Base-by-base conservation (phyloP, 148 eudicot genomes). In the Pouteria glomerata region DNA sequence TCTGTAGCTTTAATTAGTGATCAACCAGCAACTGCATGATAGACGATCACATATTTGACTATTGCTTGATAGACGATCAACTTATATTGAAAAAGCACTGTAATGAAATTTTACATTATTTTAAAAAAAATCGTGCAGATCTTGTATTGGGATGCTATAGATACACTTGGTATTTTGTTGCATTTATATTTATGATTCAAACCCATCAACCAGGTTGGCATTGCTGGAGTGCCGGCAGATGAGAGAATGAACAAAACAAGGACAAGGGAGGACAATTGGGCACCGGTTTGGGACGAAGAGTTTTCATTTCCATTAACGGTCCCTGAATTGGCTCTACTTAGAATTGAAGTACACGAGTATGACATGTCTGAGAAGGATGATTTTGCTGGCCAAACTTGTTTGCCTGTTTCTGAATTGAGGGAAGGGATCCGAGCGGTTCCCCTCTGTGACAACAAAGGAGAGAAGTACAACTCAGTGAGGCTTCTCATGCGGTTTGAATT, bases 401-500 rank as follows among this genome's bases (percentile, higher is more conserved):
- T n/a, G n/a, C n/a, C n/a, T n/a, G n/a, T n/a, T n/a, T n/a, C n/a
- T n/a, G n/a, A n/a, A n/a, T n/a, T n/a, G n/a, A n/a, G n/a, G 72
- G 77, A 89, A 10, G 97, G 97, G 21, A 79, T 88, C 34, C 87
- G 83, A 41, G 85, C 93, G 26, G 85, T 91, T 15, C 91, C 91
- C 1, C 84, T 85, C 16, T 79, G 69, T 68, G 56, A 78, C 75
- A 73, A 68, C 8, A 85, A 84, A 74, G 91, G 89, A 29, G 82
- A 81, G 52, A 79, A 64, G 60, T 83, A 71, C 47, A 65, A 69
- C 12, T 80, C 89, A n/a, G 89, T 81, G 47, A 85, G 82, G 82
- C 96, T 88, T 66, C 74, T 90, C 51, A 85, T 90, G 86, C 79
- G 85, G 2, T 88, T 88, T 66, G 71, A 76, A 76, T 82, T 87